Base-by-base conservation (phyloP, 306 rosid genomes). In the Cajanus cajan region DNA sequence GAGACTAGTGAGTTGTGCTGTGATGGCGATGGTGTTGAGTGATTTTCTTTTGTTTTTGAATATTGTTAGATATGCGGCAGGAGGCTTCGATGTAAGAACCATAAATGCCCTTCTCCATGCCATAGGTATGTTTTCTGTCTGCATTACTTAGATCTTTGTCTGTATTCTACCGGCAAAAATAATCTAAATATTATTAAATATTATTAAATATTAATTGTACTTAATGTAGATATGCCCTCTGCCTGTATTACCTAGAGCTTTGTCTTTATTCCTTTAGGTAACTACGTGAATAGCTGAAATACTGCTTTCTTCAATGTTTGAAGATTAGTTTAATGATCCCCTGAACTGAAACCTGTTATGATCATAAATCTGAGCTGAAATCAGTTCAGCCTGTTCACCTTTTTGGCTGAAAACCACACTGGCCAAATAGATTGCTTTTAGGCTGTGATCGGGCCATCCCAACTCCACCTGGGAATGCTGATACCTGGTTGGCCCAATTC, bases 81-180 rank as follows among this genome's bases (percentile, higher is more conserved):
- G 87, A 91, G 54, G 87, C 98, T 95, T 71, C 91, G 94, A 43
- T 95, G 98, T 85, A 92, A 88, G 84, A 95, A 92, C 81, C 98
- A 92, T 90, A 92, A 91, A 85, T 95, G 98, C 80, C 94, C 90
- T 37, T 93, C 98, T 76, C 98, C 97, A 58, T 92, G 98, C 76
- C 98, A 95, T 73, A 91, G 97, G 98, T 91, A 85, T 79, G 89
- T 74, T 52, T 10, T 64, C 43, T 68, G 71, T 58, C 33, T 64
- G 25, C 79, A 28, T 74, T 45, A 1, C 48, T 80, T 5, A 51
- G 71, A 73, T 16, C 70, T 55, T 82, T 9, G 66, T 45, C 31
- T 48, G 40, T 54, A 28, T 28, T n/a, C n/a, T n/a, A n/a, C n/a
- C n/a, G n/a, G n/a, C n/a, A n/a, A n/a, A n/a, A n/a, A n/a, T n/a